Evolutionary conservation across 257 asterid species (phyloP).

Genomic region (Haberlea rhodopensis): DNA sequence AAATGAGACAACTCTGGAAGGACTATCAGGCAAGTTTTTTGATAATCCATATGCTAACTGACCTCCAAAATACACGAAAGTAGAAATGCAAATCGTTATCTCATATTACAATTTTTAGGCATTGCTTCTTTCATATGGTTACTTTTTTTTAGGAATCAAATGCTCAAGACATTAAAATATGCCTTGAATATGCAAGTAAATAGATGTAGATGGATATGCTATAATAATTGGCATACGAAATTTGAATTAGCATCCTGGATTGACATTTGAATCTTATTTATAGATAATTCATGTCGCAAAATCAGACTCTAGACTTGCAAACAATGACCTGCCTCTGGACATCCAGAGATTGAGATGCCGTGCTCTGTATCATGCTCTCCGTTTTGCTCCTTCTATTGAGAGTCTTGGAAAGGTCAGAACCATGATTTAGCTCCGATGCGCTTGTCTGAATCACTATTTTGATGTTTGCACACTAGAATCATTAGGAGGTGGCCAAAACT

Average conservation of each 20-base stretch:
- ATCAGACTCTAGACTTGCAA: constrained; percentile 95
- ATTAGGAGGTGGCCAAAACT: constrained; percentile 11
- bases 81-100: neutral
- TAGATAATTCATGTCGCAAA: constrained; percentile 93
- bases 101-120: neutral
- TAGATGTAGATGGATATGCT: constrained; percentile 14
- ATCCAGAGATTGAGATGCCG: constrained; percentile 97
- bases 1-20: constrained; percentile 73
- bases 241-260: constrained; percentile 5
- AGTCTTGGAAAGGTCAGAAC: constrained; percentile 77
- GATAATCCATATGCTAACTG: constrained; percentile 15
- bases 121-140: neutral
- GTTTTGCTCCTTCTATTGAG: constrained; percentile 77
- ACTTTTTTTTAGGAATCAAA: neutral
- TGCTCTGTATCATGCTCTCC: constrained; percentile 79
- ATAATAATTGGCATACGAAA: constrained; percentile 13
- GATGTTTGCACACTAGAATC: neutral
- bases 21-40: constrained; percentile 63
- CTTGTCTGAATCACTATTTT: constrained; percentile 13
- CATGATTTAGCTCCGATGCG: constrained; percentile 11
- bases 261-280: constrained; percentile 29
- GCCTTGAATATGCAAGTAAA: neutral
- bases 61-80: constrained; percentile 5
- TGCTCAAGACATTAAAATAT: neutral
- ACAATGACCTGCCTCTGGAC: constrained; percentile 91